Evolutionary conservation across 75 land plant species (phyloP).

Genomic region (Selaginella moellendorffii): DNA sequence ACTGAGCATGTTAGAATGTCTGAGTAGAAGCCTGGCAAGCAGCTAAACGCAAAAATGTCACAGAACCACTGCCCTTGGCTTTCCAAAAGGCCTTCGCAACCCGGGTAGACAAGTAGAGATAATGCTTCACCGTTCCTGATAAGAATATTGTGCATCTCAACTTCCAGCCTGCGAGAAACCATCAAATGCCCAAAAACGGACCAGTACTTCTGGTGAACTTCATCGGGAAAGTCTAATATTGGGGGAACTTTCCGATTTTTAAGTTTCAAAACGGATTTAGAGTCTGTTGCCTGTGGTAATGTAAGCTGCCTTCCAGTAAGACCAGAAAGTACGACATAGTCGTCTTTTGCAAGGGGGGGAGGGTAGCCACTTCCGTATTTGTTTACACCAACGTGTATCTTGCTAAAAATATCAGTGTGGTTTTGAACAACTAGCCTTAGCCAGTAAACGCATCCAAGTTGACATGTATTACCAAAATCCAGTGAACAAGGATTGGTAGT

Average conservation of each 20-base stretch:
- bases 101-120: neutral
- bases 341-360: neutral
- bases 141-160: neutral
- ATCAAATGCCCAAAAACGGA: neutral
- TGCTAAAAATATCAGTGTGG: neutral
- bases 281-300: neutral
- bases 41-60: slow-evolving; percentile 2
- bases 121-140: neutral
- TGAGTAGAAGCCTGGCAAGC: neutral
- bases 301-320: neutral
- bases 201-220: slow-evolving; percentile 8
- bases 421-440: neutral
- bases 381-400: neutral
- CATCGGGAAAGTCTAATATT: neutral
- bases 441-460: neutral
- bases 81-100: slow-evolving; percentile 1
- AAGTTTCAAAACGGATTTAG: neutral
- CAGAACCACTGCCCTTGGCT: neutral
- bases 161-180: slow-evolving; percentile 2
- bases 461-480: neutral
- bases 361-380: neutral
- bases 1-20: slow-evolving; percentile 3
- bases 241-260: neutral
- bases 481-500: neutral
- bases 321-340: neutral